These are phyloP conservation scores for Pyrenophora seminiperda DNA, from an alignment of 2,329 filamentous ascomycete species.

Conservation along the genomic window DNA sequence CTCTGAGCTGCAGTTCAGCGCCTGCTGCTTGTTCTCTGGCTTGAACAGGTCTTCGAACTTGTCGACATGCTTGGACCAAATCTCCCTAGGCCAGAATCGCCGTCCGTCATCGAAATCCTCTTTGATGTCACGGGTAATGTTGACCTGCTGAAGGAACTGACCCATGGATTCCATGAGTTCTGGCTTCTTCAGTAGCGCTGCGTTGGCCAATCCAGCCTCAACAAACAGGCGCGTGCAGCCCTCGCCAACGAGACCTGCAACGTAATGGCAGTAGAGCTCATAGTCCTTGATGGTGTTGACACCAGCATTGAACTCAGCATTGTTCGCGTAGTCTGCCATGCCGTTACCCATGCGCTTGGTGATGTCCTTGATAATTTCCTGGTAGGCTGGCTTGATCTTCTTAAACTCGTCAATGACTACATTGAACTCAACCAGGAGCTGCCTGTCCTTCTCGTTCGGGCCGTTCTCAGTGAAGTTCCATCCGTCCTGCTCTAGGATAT, in stretches of 20 bases:
- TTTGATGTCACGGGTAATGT: slow-evolving; percentile 94
- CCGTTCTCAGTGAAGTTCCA: slow-evolving; percentile 90
- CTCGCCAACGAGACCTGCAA: slow-evolving; percentile 97
- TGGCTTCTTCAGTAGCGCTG: slow-evolving; percentile 76
- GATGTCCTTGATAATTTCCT: slow-evolving; percentile 88
- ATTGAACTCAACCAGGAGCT: slow-evolving; percentile 91
- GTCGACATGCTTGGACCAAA: slow-evolving; percentile 94
- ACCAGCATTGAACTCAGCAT: slow-evolving; percentile 81
- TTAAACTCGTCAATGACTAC: slow-evolving; percentile 84
- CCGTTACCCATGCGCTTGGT: slow-evolving; percentile 95
- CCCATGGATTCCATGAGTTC: slow-evolving; percentile 94
- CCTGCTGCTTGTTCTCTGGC: slow-evolving; percentile 74
- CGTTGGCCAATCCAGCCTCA: slow-evolving; percentile 82
- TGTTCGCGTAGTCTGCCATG: slow-evolving; percentile 94
- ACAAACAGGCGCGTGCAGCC: slow-evolving; percentile 91
- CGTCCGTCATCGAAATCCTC: slow-evolving; percentile 89
- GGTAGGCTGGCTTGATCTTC: slow-evolving; percentile 83
- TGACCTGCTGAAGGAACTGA: slow-evolving; percentile 96
- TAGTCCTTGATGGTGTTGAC: slow-evolving; percentile 87
- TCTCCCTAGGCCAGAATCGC: slow-evolving; percentile 92
- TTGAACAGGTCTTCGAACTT: slow-evolving; percentile 90
- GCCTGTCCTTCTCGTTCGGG: slow-evolving; percentile 90
- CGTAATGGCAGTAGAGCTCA: slow-evolving; percentile 96
- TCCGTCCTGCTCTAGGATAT: slow-evolving; percentile 77
- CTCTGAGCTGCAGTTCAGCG: slow-evolving; percentile 84